Evolutionary conservation across 768 basidiomycete species (phyloP).

Genomic region (Gloeophyllum trabeum): DNA sequence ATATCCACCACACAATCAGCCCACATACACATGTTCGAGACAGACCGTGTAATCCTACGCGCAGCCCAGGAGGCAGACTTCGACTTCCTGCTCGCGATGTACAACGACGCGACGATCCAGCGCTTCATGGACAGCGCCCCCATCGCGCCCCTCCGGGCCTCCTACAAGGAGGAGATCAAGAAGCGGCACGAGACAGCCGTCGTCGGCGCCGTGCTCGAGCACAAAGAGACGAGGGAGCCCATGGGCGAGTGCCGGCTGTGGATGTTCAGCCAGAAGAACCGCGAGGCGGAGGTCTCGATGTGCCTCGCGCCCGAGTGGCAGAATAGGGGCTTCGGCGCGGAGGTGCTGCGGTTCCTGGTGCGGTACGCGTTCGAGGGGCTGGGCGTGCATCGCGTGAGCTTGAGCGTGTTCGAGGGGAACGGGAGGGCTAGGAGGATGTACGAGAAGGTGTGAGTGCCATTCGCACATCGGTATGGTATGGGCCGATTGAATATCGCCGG

Average conservation of each 20-base stretch:
- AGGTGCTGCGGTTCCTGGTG: slow-evolving; percentile 9
- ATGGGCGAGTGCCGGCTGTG: not conserved
- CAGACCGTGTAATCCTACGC: not conserved
- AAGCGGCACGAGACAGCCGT: not conserved
- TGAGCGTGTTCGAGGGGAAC: slow-evolving; percentile 13
- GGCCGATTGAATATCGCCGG: not conserved
- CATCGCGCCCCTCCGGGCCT: not conserved
- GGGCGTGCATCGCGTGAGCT: slow-evolving; percentile 19
- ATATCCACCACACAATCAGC: too few relatives aligned
- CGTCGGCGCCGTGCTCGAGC: not conserved
- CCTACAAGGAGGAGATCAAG: not conserved
- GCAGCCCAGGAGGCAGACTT: not conserved
- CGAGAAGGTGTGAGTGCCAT: slow-evolving; percentile 17
- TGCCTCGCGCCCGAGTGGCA: slow-evolving; percentile 1
- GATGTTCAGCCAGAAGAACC: not conserved
- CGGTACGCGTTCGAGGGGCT: slow-evolving; percentile 14
- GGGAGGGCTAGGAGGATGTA: slow-evolving; percentile 14
- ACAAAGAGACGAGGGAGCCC: not conserved
- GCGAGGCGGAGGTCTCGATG: not conserved
- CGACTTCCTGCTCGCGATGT: not conserved
- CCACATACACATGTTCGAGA: not conserved
- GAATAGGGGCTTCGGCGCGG: slow-evolving; percentile 15
- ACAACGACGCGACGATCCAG: not conserved
- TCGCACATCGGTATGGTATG: not conserved
- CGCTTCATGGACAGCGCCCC: not conserved